Conservation (phyloP, 2,329 filamentous ascomycete genomes). For the Drechslera avenae region DNA sequence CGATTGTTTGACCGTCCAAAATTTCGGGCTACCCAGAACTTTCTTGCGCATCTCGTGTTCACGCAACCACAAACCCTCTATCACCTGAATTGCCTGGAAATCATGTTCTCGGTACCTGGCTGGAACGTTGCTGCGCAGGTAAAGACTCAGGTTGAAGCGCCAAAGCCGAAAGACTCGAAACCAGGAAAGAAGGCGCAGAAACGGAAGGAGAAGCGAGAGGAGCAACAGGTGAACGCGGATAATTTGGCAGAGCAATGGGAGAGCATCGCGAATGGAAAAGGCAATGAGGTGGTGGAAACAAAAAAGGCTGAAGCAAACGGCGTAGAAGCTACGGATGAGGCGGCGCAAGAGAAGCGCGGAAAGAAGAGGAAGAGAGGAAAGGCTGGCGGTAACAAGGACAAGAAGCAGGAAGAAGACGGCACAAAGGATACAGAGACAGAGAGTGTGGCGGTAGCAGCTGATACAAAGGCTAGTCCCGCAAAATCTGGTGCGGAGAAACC, state of each 20-base stretch:
- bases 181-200: conserved; percentile 64
- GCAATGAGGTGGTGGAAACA: conserved; percentile 38
- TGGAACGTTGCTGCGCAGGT: conserved; percentile 83
- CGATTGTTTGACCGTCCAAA: conserved; percentile 26
- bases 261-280: conserved; percentile 56
- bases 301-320: conserved; percentile 66
- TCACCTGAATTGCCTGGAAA: not conserved
- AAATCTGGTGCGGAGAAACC: conserved; percentile 15
- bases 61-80: not conserved
- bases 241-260: conserved; percentile 52
- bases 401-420: conserved; percentile 32
- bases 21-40: conserved; percentile 14
- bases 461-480: conserved; percentile 25
- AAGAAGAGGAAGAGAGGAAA: conserved; percentile 42
- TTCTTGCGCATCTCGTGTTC: not conserved
- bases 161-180: conserved; percentile 42
- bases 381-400: conserved; percentile 28
- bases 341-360: conserved; percentile 45
- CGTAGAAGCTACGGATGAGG: conserved; percentile 39
- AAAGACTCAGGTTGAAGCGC: conserved; percentile 67
- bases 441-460: conserved; percentile 29
- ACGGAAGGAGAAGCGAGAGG: conserved; percentile 61
- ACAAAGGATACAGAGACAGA: conserved; percentile 20
- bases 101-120: conserved; percentile 91
- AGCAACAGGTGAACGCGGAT: conserved; percentile 78